Evolutionary conservation across 2,329 filamentous ascomycete genomes (phyloP), one percentile per base, ranked within the genome.

Genomic region (Phialemoniopsis sp.): DNA sequence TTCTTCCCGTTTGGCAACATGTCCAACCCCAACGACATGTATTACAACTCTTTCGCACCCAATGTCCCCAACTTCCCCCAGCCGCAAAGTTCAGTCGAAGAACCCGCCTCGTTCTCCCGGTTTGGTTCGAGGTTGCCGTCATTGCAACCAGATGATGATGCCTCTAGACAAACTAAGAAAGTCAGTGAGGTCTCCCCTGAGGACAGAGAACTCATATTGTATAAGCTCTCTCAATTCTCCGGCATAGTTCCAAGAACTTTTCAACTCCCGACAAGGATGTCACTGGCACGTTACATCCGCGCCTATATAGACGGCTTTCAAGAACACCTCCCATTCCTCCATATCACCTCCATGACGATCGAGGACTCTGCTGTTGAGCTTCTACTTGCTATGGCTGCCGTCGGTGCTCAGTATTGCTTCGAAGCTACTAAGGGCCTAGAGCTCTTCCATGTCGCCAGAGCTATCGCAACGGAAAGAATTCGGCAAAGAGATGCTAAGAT

Each of bases 401-500:
- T 70, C 8, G 68, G 69, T 2, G 61, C 68, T 2, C 58, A 67
- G 28, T 70, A 70, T 47, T 59, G 70, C 19, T 76, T 76, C 47
- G 72, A 78, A 46, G 57, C 59, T 13, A 57, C 59, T 9, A 59
- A 70, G 36, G 74, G 72, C 1, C 73, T 78, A 29, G 68, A 77
- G 33, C 62, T 80, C 3, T 80, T 78, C 49, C 71, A 75, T 52
- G 71, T 73, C 12, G 72, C 73, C 10, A 76, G 73, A 47, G 64
- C 72, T 8, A 71, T 81, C 28, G 62, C 77, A 28, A 60, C 67
- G 2, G 66, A 76, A 47, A 67, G 73, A 14, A 68, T 78, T 30
- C 64, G 68, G 32, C 62, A 67, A 42, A 60, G 68, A 40, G 71
- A 76, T 46, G 65, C 68, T 36, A 66, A 65, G 29, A 56, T 70